Evolutionary conservation across 768 basidiomycete species (phyloP), one percentile per base, ranked within the genome.

Genomic region (Russula emetica): DNA sequence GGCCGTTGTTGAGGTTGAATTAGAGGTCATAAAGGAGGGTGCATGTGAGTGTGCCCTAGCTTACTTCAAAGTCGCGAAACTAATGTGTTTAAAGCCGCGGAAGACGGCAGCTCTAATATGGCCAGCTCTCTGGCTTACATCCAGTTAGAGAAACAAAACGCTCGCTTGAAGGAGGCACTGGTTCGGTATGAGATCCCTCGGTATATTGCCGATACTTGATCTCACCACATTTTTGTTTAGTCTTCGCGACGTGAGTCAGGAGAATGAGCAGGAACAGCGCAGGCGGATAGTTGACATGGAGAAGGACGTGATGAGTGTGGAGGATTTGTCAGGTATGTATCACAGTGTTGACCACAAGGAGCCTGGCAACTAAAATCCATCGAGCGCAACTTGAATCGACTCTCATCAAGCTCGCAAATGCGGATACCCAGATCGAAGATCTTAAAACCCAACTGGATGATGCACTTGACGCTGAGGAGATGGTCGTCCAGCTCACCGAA

Each of bases 121-220:
- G 87, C 86, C 70, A 78, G 80, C 67, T 84, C 88, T 5, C 69
- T 90, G 64, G 84, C 84, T 32, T 85, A 86, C 73, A 81, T 89
- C 20, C 96, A 98, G 71, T 84, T 99, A 1, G 95, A 98, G 77
- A 97, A 92, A 73, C 96, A 98, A 71, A 99, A 98, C 66, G 93
- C 94, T 71, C 78, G 97, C 18, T 76, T 99, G 60, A 98, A 97
- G 74, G 97, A 98, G 71, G 97, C 97, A 14, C 79, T 98, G 11
- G 81, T 96, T 60, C 82, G 87, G 90, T 93, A 49, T 40, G 81
- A 70, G 0, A 42, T 34, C n/a, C n/a, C 26, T 58, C 3, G 55
- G 13, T 22, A 40, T 55, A 42, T 60, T 38, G 45, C 13, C 47
- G 50, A 61, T 11, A 42, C 18, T 36, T 61, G 26, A 32, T 45